phyloP scores from a whole-genome alignment of 805 yeast genomes.

The Saccharomycopsis microspora region DNA sequence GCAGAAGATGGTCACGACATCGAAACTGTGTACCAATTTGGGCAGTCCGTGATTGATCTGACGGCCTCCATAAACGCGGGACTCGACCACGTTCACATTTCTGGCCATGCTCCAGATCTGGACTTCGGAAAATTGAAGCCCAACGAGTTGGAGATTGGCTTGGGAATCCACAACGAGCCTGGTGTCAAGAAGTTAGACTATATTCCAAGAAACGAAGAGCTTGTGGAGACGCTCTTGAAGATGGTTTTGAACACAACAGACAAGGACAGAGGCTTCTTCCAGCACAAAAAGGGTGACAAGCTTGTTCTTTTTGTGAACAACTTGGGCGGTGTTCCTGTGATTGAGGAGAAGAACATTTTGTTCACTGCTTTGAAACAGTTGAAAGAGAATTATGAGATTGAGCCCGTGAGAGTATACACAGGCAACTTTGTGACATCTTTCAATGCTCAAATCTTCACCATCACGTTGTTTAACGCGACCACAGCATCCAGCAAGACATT shows the following conservation, averaged over 20 bases:
- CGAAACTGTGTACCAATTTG: slow-evolving; percentile 44
- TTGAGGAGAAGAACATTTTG: slow-evolving; percentile 66
- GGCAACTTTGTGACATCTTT: slow-evolving; percentile 84
- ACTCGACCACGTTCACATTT: slow-evolving; percentile 79
- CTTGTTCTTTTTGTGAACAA: slow-evolving; percentile 68
- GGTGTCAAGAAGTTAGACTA: slow-evolving; percentile 47
- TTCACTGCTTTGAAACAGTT: slow-evolving; percentile 44
- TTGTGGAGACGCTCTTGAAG: slow-evolving; percentile 46
- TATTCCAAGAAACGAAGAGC: slow-evolving; percentile 57
- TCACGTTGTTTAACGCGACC: slow-evolving; percentile 67
- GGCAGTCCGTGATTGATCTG: slow-evolving; percentile 47
- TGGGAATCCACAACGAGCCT: slow-evolving; percentile 94
- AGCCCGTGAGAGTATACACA: slow-evolving; percentile 56
- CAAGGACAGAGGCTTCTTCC: slow-evolving; percentile 70
- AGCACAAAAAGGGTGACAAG: slow-evolving; percentile 52
- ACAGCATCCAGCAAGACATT: slow-evolving; percentile 29
- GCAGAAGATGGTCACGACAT: slow-evolving; percentile 31
- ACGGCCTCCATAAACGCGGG: slow-evolving; percentile 84
- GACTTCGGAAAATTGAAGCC: slow-evolving; percentile 29
- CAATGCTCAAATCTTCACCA: slow-evolving; percentile 84
- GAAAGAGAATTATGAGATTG: slow-evolving; percentile 37
- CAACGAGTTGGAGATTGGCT: slow-evolving; percentile 77
- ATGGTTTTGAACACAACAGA: slow-evolving; percentile 54
- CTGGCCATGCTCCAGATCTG: slow-evolving; percentile 57
- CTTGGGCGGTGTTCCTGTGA: slow-evolving; percentile 78